Evolutionary conservation across 306 rosid genomes (phyloP).

Genomic region (Ceratonia siliqua): DNA sequence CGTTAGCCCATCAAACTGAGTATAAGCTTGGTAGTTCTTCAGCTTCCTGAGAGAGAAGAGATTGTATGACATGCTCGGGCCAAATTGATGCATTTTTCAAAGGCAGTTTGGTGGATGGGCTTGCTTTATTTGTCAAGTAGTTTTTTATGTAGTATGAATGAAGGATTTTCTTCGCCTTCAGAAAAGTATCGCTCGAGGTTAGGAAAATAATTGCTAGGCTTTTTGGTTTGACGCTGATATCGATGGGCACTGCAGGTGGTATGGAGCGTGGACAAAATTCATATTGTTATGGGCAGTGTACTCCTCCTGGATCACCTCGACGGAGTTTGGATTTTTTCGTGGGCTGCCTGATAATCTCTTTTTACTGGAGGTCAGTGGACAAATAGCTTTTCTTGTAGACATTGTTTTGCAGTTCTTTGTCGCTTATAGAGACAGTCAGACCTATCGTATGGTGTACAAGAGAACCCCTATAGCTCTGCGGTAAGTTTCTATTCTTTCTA

Average conservation of each 20-base stretch:
- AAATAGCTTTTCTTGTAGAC: constrained; percentile 76
- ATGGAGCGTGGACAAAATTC: constrained; percentile 70
- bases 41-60: background rate
- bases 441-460: constrained; percentile 74
- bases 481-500: constrained; percentile 36
- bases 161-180: background rate
- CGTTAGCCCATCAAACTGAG: background rate
- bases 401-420: constrained; percentile 73
- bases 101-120: background rate
- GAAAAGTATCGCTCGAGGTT: background rate
- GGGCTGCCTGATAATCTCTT: constrained; percentile 70
- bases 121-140: background rate
- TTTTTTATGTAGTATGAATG: background rate
- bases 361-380: constrained; percentile 74
- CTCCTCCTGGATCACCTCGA: constrained; percentile 92
- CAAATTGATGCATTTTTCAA: background rate
- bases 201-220: background rate
- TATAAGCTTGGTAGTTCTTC: background rate
- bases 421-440: constrained; percentile 75
- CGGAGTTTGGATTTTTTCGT: constrained; percentile 91
- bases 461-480: constrained; percentile 70
- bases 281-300: constrained; percentile 92
- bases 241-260: constrained; percentile 64
- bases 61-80: background rate
- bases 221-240: background rate